Evolutionary conservation across 2,329 filamentous ascomycete species (phyloP), one percentile per base, ranked within the genome.

Genomic region (Trichophyton mentagrophytes): DNA sequence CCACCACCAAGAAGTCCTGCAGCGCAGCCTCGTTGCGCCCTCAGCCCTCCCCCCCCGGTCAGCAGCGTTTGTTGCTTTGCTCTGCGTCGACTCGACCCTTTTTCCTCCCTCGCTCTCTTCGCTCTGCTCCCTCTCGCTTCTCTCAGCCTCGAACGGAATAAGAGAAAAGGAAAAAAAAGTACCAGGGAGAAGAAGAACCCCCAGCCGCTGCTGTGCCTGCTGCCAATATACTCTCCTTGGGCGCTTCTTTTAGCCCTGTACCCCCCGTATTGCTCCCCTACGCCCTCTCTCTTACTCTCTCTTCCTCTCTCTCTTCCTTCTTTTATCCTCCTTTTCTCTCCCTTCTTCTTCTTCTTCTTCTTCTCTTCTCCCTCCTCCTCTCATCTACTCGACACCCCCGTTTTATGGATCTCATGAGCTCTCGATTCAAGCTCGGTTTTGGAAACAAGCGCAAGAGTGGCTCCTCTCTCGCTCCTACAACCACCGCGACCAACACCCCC

Each of bases 391-490:
- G 22, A 51, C 25, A 51, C 46, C 25, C 46, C 46, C 46, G 9
- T 25, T 51, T 51, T 51, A 51, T 51, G 72, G 77, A 78, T 72
- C 73, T 74, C 70, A 79, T 80, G 77, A 79, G 73, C 73, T 76
- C 77, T 70, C 74, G 77, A 68, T 74, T 80, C 65, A 79, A 78
- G 71, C 17, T 79, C 69, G 74, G 71, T 70, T 79, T 79, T 70
- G 71, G 72, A 69, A 73, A 73, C 67, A 78, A 77, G 72, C 73
- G 75, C 69, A 77, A 79, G 67, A 80, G 78, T 60, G 69, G 69
- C 59, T 65, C 69, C 55, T 61, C 65, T 59, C 72, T 66, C 64
- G 57, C 57, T 55, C 49, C 44, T 42, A 36, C 57, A 47, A 47
- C 60, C 64, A 61, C 44, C 57, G 30, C 57, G 7, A 36, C 42